Conservation (phyloP, 192 early-diverging fungal genomes). For the Coemansia sp. region DNA sequence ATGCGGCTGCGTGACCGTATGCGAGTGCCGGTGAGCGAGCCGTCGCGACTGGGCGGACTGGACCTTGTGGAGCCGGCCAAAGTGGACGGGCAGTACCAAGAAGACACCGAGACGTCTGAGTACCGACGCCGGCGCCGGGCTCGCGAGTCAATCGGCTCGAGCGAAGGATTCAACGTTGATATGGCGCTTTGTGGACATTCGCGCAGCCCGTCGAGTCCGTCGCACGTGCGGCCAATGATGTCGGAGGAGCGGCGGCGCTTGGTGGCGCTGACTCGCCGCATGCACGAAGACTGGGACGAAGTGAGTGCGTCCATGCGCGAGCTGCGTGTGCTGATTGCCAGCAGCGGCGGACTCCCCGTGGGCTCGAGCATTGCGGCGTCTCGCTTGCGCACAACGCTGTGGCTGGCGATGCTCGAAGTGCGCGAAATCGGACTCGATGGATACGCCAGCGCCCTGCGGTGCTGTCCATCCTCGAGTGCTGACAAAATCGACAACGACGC, state of each 20-base stretch:
- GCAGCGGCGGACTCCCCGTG: conserved; percentile 39
- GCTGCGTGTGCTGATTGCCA: conserved; percentile 31
- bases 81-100: conserved; percentile 36
- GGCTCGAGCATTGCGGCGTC: neutral
- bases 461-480: conserved; percentile 69
- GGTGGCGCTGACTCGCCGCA: conserved; percentile 35
- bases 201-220: neutral
- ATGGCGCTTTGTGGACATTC: conserved; percentile 5
- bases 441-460: conserved; percentile 69
- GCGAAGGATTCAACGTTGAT: conserved; percentile 21
- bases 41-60: conserved; percentile 37
- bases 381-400: conserved; percentile 22
- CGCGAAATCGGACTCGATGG: conserved; percentile 47
- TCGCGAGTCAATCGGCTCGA: conserved; percentile 32
- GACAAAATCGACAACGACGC: conserved; percentile 90
- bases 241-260: conserved; percentile 25
- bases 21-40: conserved; percentile 34
- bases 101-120: conserved; percentile 37
- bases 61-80: conserved; percentile 52
- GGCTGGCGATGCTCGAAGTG: conserved; percentile 55
- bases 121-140: conserved; percentile 35
- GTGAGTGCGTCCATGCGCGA: conserved; percentile 42
- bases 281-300: conserved; percentile 48
- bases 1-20: conserved; percentile 32
- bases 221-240: neutral